Evolutionary conservation across 176 grass and related monocot genomes (phyloP), one percentile per base, ranked within the genome.

Genomic region (Eragrostis curvula): DNA sequence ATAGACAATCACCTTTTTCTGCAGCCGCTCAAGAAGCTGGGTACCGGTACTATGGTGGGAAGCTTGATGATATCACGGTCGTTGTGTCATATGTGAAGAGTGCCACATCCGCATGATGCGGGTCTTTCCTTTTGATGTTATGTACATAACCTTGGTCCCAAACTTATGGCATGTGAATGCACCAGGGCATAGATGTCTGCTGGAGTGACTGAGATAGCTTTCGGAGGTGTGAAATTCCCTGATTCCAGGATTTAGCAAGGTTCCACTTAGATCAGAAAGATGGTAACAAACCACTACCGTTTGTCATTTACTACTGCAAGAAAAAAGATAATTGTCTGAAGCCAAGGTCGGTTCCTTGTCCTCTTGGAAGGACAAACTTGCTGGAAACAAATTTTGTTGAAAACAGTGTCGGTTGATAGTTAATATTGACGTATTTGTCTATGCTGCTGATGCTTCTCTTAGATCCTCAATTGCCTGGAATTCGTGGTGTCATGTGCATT

Each of bases 61-160:
- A 99, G 70, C 89, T 99, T 2, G 93, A 99, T 52, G 97, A 99
- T 68, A 96, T 96, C 32, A 99, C 97, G 3, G 97, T 99, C 3
- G 83, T 99, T 18, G 91, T 96, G 44, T 94, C 97, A 0, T 94
- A 87, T n/a, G 85, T 99, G 77, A 92, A 72, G 10, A 55, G 68
- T 7, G 60, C 75, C 17, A n/a, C 41, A 74, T 64, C 74, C 9
- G 13, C 15, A 12, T 83, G 32, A 77, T 24, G 48, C 1, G 10
- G 16, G n/a, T 5, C 39, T 84, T 84, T 55, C 39, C 12, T 78
- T 77, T 76, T 57, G 50, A 56, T 74, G 70, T 68, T 77, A 60
- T 48, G 79, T 83, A 84, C 62, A 84, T 75, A 84, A 71, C 73
- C 74, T 36, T 83, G 28, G 44, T 36, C 84, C 79, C 50, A 12